Evolutionary conservation across 441 rosid species (phyloP).

Genomic region (Pelargonium australe): DNA sequence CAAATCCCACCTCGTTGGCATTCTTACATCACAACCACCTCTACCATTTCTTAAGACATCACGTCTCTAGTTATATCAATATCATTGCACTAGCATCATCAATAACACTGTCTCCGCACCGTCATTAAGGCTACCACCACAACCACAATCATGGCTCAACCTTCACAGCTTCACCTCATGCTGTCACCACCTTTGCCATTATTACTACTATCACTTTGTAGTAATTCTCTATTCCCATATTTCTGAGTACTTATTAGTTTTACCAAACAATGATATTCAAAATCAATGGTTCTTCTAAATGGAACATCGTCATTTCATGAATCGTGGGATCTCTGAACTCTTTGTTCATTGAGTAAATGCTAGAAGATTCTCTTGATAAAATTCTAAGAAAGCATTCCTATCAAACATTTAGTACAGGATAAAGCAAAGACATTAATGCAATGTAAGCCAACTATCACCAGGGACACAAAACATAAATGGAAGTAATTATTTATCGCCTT

Average conservation of each 20-base stretch:
- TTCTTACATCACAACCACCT: background rate
- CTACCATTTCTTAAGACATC: background rate
- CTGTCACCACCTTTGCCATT: background rate
- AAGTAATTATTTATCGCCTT: no score
- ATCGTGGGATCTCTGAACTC: background rate
- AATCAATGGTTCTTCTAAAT: background rate
- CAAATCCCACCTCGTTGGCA: background rate
- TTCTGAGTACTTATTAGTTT: background rate
- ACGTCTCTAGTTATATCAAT: no score
- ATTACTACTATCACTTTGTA: background rate
- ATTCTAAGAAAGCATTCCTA: no score
- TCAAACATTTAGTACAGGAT: no score
- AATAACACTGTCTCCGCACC: no score
- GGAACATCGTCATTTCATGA: background rate
- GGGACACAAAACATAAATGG: no score
- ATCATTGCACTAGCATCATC: no score
- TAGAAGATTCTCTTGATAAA: background rate
- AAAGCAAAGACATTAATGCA: no score
- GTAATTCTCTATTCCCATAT: background rate
- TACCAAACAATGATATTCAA: background rate
- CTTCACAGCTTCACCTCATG: no score
- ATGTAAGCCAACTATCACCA: no score
- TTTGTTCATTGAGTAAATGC: background rate
- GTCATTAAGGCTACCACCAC: no score
- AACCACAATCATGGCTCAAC: no score